These are phyloP conservation scores for Carex myosuroides DNA, from an alignment of 176 grass and related monocot genomes.

Conservation along the genomic window DNA sequence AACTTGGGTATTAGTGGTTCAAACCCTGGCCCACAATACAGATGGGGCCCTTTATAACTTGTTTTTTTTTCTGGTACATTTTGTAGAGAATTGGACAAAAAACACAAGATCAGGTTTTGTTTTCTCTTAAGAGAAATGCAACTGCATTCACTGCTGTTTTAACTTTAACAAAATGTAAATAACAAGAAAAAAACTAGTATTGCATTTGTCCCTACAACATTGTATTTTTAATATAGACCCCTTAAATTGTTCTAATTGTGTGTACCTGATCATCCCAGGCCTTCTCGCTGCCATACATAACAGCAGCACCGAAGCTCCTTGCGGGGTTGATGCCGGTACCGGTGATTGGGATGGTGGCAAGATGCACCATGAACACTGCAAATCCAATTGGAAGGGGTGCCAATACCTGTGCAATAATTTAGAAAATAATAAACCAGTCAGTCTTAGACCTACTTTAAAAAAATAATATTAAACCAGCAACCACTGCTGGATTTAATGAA, in stretches of 20 bases:
- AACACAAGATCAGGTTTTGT: not conserved
- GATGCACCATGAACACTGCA: conserved; percentile 88
- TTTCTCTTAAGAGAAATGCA: not conserved
- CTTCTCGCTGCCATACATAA: conserved; percentile 57
- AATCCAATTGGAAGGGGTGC: conserved; percentile 84
- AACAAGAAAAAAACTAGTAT: not conserved
- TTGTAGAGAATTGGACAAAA: not conserved
- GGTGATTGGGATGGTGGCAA: conserved; percentile 86
- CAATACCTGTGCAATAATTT: conserved; percentile 39
- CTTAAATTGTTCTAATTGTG: not conserved
- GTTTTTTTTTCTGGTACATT: not conserved
- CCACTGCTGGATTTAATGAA: not conserved
- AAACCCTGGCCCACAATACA: not conserved
- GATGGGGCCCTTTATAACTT: not conserved
- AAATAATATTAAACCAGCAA: not conserved
- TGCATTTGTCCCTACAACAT: not conserved
- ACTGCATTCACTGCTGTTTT: not conserved
- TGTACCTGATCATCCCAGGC: conserved; percentile 75
- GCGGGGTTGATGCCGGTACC: conserved; percentile 93
- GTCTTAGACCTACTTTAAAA: not conserved
- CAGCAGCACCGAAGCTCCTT: conserved; percentile 62
- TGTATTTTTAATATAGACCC: not conserved
- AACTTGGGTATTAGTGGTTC: not conserved
- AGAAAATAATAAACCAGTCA: not conserved
- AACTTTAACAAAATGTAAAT: not conserved